Conservation (phyloP, 228 moss, liverwort and hornwort species). For the Sphagnum magellanicum region DNA sequence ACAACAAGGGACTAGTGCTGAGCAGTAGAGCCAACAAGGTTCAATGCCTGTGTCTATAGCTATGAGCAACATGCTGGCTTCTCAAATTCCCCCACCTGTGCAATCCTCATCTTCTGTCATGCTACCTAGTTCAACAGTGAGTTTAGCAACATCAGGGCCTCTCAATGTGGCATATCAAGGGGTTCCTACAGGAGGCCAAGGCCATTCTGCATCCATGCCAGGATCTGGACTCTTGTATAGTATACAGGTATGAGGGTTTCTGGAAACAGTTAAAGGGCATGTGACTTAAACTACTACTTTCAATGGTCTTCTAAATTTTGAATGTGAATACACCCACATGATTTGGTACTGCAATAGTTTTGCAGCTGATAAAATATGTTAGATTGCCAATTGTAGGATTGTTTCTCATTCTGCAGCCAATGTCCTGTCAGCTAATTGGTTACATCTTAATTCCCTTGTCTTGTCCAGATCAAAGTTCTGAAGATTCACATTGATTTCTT, state of each 20-base stretch:
- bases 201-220: constrained; percentile 9
- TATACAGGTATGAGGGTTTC: constrained; percentile 16
- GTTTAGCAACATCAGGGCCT: constrained; percentile 2
- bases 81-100: constrained; percentile 33
- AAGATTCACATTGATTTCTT: background rate
- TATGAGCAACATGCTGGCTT: constrained; percentile 11
- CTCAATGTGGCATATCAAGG: constrained; percentile 6
- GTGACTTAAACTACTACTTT: background rate
- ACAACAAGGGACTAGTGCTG: constrained; percentile 21
- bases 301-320: background rate
- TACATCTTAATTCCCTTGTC: too few species aligned
- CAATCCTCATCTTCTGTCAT: constrained; percentile 1
- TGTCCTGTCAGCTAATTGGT: too few species aligned
- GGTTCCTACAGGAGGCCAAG: constrained; percentile 11
- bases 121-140: constrained; percentile 10
- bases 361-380: background rate
- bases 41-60: constrained; percentile 18
- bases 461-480: background rate
- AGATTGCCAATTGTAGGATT: background rate
- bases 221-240: constrained; percentile 9
- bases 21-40: constrained; percentile 8
- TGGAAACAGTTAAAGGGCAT: background rate
- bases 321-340: background rate
- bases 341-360: too few species aligned
- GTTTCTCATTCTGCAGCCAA: too few species aligned